Evolutionary conservation across 2,329 filamentous ascomycete species (phyloP), one percentile per base, ranked within the genome.

Genomic region (Tolypocladium paradoxum): DNA sequence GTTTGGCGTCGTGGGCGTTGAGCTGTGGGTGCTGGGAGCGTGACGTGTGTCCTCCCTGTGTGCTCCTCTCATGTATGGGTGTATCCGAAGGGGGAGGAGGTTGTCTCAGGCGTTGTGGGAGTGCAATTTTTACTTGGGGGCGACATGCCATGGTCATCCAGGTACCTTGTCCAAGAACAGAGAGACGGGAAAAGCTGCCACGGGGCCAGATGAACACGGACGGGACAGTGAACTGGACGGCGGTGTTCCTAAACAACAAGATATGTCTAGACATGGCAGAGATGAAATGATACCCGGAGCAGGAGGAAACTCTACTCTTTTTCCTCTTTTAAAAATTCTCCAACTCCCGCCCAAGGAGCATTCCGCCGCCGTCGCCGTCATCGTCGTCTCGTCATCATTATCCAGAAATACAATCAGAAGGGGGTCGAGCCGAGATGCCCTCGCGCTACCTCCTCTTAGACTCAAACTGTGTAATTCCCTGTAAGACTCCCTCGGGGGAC

Each of bases 1-100:
- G 68, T 99, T 97, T 65, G 88, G 90, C 55, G 82, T 99, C 14
- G 66, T 96, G 34, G 92, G 90, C 1, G 88, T 96, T 1, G 93
- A 99, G 72, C 71, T 97, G 12, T 99, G 93, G 93, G 90, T 88
- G 65, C 79, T 97, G 61, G 92, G 93, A 6, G 71, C 68, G 29
- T 72, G 57, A 62, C 34, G 31, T 33, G n/a, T 6, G 50, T 16
- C 27, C 9, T 14, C 14, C 5, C 14, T 16, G 16, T 14, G 16
- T n/a, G 40, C 40, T 20, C 43, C 18, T 31, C 18, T 12, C 18
- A 20, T 5, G 11, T 20, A 7, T 27, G 43, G 18, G 3, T 27
- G 27, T 31, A 3, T 27, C 18, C 1, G 43, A 47, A 33, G 27
- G 16, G 8, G 4, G 14, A 6, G 24, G n/a, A 14, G 6, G 2